phyloP scores from a whole-genome alignment of 2,329 filamentous ascomycete genomes.

The Aspergillus sclerotialis region DNA sequence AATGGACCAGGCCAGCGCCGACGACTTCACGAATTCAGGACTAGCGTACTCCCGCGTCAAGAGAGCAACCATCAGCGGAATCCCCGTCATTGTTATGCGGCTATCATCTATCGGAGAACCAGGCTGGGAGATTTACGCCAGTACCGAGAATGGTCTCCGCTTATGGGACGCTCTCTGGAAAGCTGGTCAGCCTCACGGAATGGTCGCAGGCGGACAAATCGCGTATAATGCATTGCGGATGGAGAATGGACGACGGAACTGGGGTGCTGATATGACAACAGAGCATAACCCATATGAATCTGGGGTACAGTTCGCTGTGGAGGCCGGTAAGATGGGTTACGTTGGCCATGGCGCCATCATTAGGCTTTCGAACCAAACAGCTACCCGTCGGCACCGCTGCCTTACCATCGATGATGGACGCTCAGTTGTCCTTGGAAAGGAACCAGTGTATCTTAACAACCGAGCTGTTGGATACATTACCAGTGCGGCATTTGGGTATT shows the following conservation, averaged over 20 bases:
- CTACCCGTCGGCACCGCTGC: conserved; percentile 35
- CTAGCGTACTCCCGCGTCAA: conserved; percentile 48
- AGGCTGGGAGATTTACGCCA: conserved; percentile 58
- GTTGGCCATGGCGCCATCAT: conserved; percentile 47
- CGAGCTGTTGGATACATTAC: conserved; percentile 52
- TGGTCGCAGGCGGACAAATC: conserved; percentile 52
- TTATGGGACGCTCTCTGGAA: conserved; percentile 55
- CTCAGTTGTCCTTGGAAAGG: conserved; percentile 55
- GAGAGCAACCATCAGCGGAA: conserved; percentile 43
- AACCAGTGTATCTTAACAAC: conserved; percentile 50
- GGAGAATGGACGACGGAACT: conserved; percentile 54
- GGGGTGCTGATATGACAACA: conserved; percentile 52
- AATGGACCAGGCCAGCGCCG: conserved; percentile 31
- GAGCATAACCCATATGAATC: conserved; percentile 57
- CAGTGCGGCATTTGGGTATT: conserved; percentile 55
- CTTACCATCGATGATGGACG: conserved; percentile 50
- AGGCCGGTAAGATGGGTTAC: conserved; percentile 34
- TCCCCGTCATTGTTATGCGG: conserved; percentile 51
- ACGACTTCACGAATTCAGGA: conserved; percentile 22
- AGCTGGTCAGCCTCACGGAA: conserved; percentile 48
- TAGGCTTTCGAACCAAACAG: conserved; percentile 32
- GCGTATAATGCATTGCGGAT: conserved; percentile 54
- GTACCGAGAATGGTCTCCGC: conserved; percentile 50
- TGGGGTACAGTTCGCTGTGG: conserved; percentile 47
- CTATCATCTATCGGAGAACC: conserved; percentile 56